These are phyloP conservation scores for Thelephora ganbajun DNA, from an alignment of 768 basidiomycete species.

Conservation along the genomic window DNA sequence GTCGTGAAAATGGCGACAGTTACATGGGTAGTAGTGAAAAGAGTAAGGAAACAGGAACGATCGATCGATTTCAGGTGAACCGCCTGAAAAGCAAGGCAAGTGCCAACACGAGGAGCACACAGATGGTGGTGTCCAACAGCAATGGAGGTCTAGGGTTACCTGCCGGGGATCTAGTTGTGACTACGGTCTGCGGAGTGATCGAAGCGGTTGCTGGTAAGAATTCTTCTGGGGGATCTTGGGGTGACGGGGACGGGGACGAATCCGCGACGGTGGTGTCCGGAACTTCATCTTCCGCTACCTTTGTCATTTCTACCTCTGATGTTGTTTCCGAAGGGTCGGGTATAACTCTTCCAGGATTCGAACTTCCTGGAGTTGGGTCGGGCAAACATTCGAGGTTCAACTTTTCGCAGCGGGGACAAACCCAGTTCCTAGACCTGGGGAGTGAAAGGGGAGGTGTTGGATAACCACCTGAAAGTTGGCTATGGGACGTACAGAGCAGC, in stretches of 20 bases:
- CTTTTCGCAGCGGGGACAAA: slow-evolving; percentile 58
- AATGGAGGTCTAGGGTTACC: slow-evolving; percentile 33
- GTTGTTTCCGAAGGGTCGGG: too few species aligned
- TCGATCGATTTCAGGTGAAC: slow-evolving; percentile 1
- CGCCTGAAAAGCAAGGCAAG: slow-evolving; percentile 57
- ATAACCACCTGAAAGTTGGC: slow-evolving; percentile 2
- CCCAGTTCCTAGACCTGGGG: slow-evolving; percentile 66
- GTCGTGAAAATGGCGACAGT: too few species aligned
- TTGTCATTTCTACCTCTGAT: too few species aligned
- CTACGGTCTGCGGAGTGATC: neutral
- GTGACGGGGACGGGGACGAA: neutral
- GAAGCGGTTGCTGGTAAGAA: neutral
- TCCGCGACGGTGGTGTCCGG: neutral
- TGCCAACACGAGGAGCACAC: slow-evolving; percentile 53
- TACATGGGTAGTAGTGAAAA: too few species aligned
- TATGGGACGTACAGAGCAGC: slow-evolving; percentile 47
- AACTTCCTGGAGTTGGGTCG: slow-evolving; percentile 23
- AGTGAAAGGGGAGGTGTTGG: neutral
- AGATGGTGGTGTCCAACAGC: slow-evolving; percentile 61
- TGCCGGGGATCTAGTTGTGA: neutral
- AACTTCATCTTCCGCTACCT: too few species aligned
- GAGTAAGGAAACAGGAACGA: too few species aligned
- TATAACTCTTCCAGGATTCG: too few species aligned
- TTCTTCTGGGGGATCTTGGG: neutral
- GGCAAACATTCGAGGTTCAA: slow-evolving; percentile 60